Evolutionary conservation across 1,284 basidiomycete species (phyloP), one percentile per base, ranked within the genome.

Genomic region (Caloboletus firmus): DNA sequence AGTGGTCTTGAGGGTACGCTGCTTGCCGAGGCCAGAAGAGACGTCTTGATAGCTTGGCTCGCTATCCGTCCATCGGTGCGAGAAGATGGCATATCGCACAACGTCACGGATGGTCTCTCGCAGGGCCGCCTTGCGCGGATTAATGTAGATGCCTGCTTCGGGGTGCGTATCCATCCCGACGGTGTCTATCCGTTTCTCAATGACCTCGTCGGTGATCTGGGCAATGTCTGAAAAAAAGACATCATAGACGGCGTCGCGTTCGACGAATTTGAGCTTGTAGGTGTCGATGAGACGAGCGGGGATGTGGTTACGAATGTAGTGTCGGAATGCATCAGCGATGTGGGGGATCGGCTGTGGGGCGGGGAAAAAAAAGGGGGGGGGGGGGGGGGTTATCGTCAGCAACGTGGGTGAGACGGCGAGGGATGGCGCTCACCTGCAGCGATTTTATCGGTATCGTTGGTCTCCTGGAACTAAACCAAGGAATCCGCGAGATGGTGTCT

Each of bases 231-330:
- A 12, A 7, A 17, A 45, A 43, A 69, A 69, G 37, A 57, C 5
- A 13, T 60, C 37, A n/a, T 48, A 62, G 30, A 67, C 37, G 18
- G 55, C 53, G 8, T 45, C 12, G 17, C 63, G 58, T 12, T 66
- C 55, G 42, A 70, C 59, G 13, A 67, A 58, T 17, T 42, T 58
- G 54, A 67, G 31, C 1, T 24, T 65, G 22, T 47, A 26, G 1
- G 64, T 68, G 43, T 67, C 65, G 13, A 67, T 69, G 12, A 67
- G 54, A 10, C 65, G 67, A 12, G 56, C 43, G 22, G 65, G 65
- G 22, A 71, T 61, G 18, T 66, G 54, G 18, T 68, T 69, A n/a
- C 15, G 42, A 45, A 66, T 60, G 49, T 68, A 63, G 3, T 53
- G 7, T 17, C 9, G 52, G 30, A 67, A 64, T 40, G 46, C 59